Base-by-base conservation (phyloP, 1,139 yeast genomes). In the Kluyveromyces sp. region DNA sequence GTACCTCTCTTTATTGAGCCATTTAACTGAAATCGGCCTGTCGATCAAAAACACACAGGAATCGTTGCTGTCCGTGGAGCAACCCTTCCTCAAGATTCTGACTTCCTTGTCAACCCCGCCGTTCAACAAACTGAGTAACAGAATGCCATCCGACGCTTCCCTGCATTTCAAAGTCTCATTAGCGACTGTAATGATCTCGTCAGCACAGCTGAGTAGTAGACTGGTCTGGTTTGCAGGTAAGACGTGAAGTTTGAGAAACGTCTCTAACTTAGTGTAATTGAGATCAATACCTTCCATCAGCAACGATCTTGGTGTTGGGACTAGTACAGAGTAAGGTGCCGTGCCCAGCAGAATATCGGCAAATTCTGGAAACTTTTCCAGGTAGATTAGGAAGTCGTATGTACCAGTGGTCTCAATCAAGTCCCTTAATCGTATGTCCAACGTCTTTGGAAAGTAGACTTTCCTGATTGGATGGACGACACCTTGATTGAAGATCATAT, bases 401-500 rank as follows among this genome's bases (percentile, higher is more conserved):
- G 68, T 65, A 16, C 69, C 77, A 3, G 78, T 69, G 3, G 79
- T 73, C 3, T 61, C 61, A 1, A 89, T 66, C 41, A 92, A 68
- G 44, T 86, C 83, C 1, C 52, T 44, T 15, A 85, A 65, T 0
- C 80, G 63, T 3, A 92, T 73, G 8, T 68, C 61, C 28, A 89
- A 64, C 28, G 67, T 62, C 0, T 65, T 61, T 0, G 96, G 95
- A 8, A 87, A 64, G 1, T 77, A 57, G 0, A 86, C 69, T 9
- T 71, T 63, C 37, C 71, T 66, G 4, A 84, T 67, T 1, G 89
- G 78, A 58, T 88, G 97, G 2, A 86, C 76, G 0, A 89, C 96
- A 0, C 97, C 98, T 57, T 83, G 82, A 49, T 77, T 79, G 60
- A 85, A 89, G 15, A 92, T 60, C 7, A 87, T 72, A 59, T 92